Evolutionary conservation across 2,329 filamentous ascomycete species (phyloP).

Genomic region (Diaporthe capsici): DNA sequence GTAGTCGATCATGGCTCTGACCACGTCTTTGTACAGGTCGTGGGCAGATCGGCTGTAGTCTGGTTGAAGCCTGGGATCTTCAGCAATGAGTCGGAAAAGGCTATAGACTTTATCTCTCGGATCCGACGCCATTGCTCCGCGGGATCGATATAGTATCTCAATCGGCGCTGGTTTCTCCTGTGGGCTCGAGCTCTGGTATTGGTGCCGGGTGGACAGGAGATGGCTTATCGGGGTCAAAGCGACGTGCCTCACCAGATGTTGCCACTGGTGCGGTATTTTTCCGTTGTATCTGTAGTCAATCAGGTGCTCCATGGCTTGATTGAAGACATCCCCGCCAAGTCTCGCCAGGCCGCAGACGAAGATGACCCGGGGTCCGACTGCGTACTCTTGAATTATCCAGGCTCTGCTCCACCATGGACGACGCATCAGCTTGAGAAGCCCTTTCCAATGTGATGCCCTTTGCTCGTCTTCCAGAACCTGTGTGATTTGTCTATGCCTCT

Average conservation of each 20-base stretch:
- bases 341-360: constrained; percentile 8
- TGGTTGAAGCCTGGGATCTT: constrained; percentile 9
- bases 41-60: constrained; percentile 13
- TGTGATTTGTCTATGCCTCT: constrained; percentile 12
- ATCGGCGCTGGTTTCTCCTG: constrained; percentile 1
- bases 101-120: constrained; percentile 16
- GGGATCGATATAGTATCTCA: constrained; percentile 10
- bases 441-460: background rate
- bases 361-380: constrained; percentile 15
- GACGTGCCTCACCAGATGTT: background rate
- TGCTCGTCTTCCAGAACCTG: background rate
- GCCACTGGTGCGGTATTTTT: constrained; percentile 3
- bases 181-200: constrained; percentile 22
- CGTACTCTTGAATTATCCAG: constrained; percentile 25
- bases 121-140: constrained; percentile 5
- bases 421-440: constrained; percentile 9
- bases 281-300: constrained; percentile 27
- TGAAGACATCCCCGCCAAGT: constrained; percentile 7
- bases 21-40: constrained; percentile 11
- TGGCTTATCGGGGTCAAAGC: constrained; percentile 5
- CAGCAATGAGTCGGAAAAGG: constrained; percentile 14
- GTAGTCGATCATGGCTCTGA: background rate
- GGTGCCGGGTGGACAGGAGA: constrained; percentile 5
- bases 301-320: constrained; percentile 16
- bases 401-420: constrained; percentile 22